phyloP scores from a whole-genome alignment of 495 filamentous ascomycete genomes.

The Penicillium subrubescens region DNA sequence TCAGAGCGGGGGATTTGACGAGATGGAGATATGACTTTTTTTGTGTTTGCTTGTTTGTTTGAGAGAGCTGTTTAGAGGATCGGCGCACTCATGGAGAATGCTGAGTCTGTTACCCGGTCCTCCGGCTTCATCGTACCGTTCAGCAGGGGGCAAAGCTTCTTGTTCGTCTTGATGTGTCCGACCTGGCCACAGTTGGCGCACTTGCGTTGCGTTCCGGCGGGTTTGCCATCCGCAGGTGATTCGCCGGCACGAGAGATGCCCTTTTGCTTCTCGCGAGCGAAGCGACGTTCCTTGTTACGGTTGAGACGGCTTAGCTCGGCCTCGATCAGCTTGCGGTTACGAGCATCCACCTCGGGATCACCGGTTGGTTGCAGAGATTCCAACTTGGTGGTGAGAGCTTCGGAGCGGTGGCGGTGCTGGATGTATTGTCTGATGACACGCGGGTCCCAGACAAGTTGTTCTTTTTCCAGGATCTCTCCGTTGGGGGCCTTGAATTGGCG shows the following conservation, averaged over 20 bases:
- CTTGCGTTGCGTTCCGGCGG: slow-evolving; percentile 79
- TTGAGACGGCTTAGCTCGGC: slow-evolving; percentile 79
- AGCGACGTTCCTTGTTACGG: slow-evolving; percentile 87
- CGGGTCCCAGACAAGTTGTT: slow-evolving; percentile 69
- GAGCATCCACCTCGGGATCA: slow-evolving; percentile 68
- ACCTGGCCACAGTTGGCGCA: slow-evolving; percentile 96
- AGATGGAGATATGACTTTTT: neutral
- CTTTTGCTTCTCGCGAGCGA: slow-evolving; percentile 90
- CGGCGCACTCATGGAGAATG: slow-evolving; percentile 55
- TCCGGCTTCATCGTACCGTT: slow-evolving; percentile 82
- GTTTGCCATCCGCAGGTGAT: slow-evolving; percentile 47
- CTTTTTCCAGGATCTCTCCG: slow-evolving; percentile 60
- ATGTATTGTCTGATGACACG: slow-evolving; percentile 71
- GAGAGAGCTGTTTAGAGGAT: slow-evolving; percentile 26
- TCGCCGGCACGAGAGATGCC: slow-evolving; percentile 51
- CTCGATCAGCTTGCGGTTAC: slow-evolving; percentile 63
- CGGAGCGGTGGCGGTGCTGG: slow-evolving; percentile 52
- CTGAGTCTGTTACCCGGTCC: slow-evolving; percentile 57
- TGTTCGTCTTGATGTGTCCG: slow-evolving; percentile 99
- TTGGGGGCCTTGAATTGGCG: slow-evolving; percentile 62
- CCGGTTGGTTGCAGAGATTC: slow-evolving; percentile 70
- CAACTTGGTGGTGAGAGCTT: slow-evolving; percentile 69
- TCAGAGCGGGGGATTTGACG: neutral
- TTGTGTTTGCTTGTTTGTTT: neutral
- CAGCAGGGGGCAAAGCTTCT: slow-evolving; percentile 92